Percentiles rank a stretch among this genome's conserved stretches.
phyloP scores from a whole-genome alignment of 2,329 filamentous ascomycete species.

The Fusarium equiseti region DNA sequence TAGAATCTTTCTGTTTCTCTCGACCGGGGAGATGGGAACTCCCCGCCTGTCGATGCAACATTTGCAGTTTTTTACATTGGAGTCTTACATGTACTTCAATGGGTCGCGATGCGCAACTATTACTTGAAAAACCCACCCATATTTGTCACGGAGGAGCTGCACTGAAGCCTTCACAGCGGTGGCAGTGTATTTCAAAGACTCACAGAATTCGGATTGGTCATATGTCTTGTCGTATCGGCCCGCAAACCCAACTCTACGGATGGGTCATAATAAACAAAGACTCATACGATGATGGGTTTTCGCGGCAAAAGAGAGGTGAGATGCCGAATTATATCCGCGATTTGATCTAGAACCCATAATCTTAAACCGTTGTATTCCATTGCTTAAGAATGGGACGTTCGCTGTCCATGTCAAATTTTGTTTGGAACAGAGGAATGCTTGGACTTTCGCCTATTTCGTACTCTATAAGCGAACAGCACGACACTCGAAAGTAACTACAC shows the following conservation, averaged over 20 bases:
- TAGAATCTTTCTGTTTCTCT: background rate
- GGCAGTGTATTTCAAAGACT: background rate
- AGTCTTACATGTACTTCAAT: background rate
- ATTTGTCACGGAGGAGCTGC: background rate
- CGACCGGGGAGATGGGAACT: background rate
- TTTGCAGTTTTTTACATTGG: background rate
- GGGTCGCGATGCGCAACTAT: constrained; percentile 2
- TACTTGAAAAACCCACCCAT: constrained; percentile 3
- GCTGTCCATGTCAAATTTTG: background rate
- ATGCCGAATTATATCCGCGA: background rate
- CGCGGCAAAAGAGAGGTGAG: background rate
- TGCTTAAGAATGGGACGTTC: background rate
- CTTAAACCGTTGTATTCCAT: background rate
- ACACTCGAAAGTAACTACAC: background rate
- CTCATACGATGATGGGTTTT: constrained; percentile 36
- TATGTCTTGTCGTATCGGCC: constrained; percentile 13
- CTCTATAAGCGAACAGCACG: background rate
- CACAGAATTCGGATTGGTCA: background rate
- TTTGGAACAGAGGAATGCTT: background rate
- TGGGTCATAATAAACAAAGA: constrained; percentile 7
- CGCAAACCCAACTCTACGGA: constrained; percentile 8
- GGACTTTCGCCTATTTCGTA: background rate
- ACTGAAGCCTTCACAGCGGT: background rate
- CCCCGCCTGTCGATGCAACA: background rate
- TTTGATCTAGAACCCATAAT: too few species aligned